phyloP scores from a whole-genome alignment of 2,329 filamentous ascomycete species.

The Fusarium xyrophilum region DNA sequence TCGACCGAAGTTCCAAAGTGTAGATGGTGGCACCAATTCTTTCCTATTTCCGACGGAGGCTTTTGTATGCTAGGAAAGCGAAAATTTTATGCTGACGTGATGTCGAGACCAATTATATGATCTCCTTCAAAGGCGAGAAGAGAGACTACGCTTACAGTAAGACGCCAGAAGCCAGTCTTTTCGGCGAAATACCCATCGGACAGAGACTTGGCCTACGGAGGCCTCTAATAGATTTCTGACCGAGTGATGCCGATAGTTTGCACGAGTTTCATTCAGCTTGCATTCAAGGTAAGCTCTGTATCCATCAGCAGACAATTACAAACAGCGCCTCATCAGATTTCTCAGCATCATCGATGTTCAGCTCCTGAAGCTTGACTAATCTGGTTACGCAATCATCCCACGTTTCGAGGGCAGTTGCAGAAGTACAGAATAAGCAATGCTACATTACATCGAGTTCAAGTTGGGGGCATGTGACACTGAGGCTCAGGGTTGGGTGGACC shows the following conservation, averaged over 20 bases:
- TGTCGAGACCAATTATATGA: neutral
- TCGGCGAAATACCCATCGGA: fast-evolving
- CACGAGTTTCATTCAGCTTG: too few species aligned
- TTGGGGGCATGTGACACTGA: neutral
- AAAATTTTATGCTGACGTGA: neutral
- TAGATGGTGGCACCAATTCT: neutral
- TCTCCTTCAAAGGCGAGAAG: fast-evolving
- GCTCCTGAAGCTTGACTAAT: neutral
- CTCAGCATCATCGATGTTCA: neutral
- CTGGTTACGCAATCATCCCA: neutral
- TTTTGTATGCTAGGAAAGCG: neutral
- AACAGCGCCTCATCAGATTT: neutral
- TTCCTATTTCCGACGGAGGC: neutral
- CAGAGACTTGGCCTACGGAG: fast-evolving
- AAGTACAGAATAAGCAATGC: neutral
- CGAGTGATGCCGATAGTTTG: fast-evolving
- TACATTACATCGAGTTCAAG: neutral
- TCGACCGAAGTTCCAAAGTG: fast-evolving
- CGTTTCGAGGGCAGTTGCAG: neutral
- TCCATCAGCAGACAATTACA: fast-evolving
- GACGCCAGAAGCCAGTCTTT: neutral
- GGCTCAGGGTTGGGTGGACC: neutral
- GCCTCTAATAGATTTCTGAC: fast-evolving
- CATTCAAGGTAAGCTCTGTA: fast-evolving
- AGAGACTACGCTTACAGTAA: neutral